phyloP scores from a whole-genome alignment of 116 monocot species.

The Papilionanthe hybrid region DNA sequence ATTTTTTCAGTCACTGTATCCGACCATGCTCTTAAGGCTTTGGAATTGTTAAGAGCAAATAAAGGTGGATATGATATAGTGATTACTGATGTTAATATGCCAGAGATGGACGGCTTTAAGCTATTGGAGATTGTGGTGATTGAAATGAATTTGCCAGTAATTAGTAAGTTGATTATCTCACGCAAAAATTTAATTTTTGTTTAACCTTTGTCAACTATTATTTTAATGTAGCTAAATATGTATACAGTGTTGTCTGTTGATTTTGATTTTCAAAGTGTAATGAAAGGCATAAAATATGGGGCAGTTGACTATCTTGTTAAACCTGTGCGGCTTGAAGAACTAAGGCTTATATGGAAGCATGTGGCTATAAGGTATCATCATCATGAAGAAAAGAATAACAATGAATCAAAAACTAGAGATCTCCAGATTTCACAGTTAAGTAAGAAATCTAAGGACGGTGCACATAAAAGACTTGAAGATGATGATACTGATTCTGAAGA shows the following conservation, averaged over 20 bases:
- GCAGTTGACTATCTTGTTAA: conserved; percentile 1
- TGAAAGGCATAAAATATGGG: not conserved
- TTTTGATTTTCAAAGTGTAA: not conserved
- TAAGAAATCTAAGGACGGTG: not conserved
- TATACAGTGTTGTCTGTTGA: conserved; percentile 8
- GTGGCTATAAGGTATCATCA: not conserved
- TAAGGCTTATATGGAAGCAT: conserved; percentile 6
- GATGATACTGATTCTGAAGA: conserved; percentile 4
- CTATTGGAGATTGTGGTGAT: not conserved
- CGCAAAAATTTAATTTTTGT: not conserved
- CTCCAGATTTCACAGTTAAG: not conserved
- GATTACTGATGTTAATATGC: conserved; percentile 12
- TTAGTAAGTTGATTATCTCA: not conserved
- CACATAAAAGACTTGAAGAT: conserved; percentile 2
- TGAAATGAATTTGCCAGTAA: conserved; percentile 7
- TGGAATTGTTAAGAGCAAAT: conserved; percentile 7
- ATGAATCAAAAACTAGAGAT: not conserved
- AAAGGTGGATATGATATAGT: conserved; percentile 3
- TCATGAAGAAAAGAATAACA: not conserved
- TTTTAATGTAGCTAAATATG: not conserved
- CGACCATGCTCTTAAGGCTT: not conserved
- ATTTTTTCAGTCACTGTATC: conserved; percentile 3
- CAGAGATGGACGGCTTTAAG: conserved; percentile 6
- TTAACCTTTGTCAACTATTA: not conserved
- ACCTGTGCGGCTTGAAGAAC: conserved; percentile 1